Conservation (phyloP, 1,284 basidiomycete genomes). For the Cystobasidiaceae sp. region DNA sequence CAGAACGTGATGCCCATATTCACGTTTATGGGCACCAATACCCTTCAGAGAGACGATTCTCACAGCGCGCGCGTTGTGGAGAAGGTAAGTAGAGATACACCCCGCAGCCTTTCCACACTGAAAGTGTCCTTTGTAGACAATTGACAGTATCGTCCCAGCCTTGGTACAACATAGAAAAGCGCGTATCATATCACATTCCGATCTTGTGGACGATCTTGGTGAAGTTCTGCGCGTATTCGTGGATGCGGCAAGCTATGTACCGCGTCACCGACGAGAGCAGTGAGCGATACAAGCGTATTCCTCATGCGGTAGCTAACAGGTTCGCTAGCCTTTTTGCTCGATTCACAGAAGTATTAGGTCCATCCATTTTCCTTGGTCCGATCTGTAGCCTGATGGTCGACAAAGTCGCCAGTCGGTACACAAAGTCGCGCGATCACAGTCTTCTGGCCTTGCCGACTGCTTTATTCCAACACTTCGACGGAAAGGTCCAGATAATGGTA, state of each 20-base stretch:
- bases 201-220: constrained; percentile 39
- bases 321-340: constrained; percentile 75
- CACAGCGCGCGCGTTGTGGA: constrained; percentile 94
- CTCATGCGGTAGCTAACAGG: constrained; percentile 33
- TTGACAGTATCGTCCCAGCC: constrained; percentile 88
- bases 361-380: constrained; percentile 74
- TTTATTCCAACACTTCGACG: constrained; percentile 58
- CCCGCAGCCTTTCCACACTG: constrained; percentile 6
- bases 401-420: constrained; percentile 64
- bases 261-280: constrained; percentile 77
- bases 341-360: constrained; percentile 77
- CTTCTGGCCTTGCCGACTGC: constrained; percentile 64
- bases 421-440: constrained; percentile 57
- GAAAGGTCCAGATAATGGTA: constrained; percentile 57
- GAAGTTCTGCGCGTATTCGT: constrained; percentile 80
- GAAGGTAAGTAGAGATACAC: constrained; percentile 55
- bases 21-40: constrained; percentile 96
- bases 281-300: constrained; percentile 44
- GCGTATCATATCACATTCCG: not conserved
- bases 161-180: constrained; percentile 5
- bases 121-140: constrained; percentile 56
- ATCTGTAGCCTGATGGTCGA: constrained; percentile 82
- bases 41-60: constrained; percentile 91
- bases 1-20: constrained; percentile 98
- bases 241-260: constrained; percentile 78